These are phyloP conservation scores for Geotrichum europaeum DNA, from an alignment of 1,139 yeast species.

Conservation along the genomic window DNA sequence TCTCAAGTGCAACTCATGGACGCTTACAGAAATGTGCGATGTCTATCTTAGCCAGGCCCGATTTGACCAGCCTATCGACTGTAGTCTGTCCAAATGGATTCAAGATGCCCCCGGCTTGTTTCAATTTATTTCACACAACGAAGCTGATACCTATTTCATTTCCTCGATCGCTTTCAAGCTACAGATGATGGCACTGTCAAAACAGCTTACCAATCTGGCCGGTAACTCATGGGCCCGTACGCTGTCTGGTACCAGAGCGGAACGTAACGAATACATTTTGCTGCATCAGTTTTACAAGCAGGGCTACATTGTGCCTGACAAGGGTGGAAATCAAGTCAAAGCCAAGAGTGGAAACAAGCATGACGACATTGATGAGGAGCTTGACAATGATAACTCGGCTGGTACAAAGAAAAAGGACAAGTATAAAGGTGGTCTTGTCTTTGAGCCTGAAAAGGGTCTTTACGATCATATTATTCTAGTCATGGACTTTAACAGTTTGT, in stretches of 20 bases:
- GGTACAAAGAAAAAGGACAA: conserved; percentile 61
- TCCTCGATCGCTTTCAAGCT: conserved; percentile 74
- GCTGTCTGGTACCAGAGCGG: conserved; percentile 91
- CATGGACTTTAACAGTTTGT: conserved; percentile 97
- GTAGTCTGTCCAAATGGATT: conserved; percentile 45
- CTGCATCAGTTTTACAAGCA: conserved; percentile 84
- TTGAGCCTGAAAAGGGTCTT: conserved; percentile 93
- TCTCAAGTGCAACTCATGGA: conserved; percentile 94
- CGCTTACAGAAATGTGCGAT: conserved; percentile 82
- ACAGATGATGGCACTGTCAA: conserved; percentile 83
- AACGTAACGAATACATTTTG: conserved; percentile 88
- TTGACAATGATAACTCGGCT: conserved; percentile 29
- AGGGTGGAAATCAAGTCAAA: conserved; percentile 34
- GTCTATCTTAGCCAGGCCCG: conserved; percentile 60
- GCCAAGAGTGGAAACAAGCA: conserved; percentile 23
- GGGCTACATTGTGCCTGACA: conserved; percentile 85
- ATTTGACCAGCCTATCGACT: conserved; percentile 67
- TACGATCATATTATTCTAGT: conserved; percentile 85
- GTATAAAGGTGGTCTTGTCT: conserved; percentile 93
- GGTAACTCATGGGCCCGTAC: conserved; percentile 99
- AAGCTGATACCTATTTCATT: conserved; percentile 54
- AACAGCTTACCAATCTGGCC: conserved; percentile 86
- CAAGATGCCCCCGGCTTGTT: conserved; percentile 64
- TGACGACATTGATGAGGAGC: conserved; percentile 27
- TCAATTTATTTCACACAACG: conserved; percentile 67